These are phyloP conservation scores for Periconia sp. DNA, from an alignment of 2,329 filamentous ascomycete species.

Conservation along the genomic window DNA sequence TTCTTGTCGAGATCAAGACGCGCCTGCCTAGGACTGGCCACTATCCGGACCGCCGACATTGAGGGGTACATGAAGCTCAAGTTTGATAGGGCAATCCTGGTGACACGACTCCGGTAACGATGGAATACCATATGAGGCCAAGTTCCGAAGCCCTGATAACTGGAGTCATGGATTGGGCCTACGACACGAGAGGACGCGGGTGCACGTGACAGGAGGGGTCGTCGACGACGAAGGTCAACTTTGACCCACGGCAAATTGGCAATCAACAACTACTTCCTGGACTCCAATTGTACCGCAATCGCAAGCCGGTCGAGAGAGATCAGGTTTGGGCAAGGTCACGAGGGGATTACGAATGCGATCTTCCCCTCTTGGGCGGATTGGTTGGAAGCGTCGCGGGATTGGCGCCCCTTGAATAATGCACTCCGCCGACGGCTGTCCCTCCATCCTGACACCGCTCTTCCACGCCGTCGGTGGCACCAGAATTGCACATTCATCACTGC, in stretches of 20 bases:
- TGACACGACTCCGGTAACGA: too few relatives aligned
- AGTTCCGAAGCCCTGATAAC: background rate
- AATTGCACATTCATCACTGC: slow-evolving; percentile 30
- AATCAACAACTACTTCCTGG: background rate
- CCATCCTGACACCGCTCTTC: slow-evolving; percentile 26
- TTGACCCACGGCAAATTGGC: too few relatives aligned
- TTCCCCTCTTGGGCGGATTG: slow-evolving; percentile 25
- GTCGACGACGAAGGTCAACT: too few relatives aligned
- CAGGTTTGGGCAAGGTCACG: slow-evolving; percentile 7
- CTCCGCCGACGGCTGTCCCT: slow-evolving; percentile 24
- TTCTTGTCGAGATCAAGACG: too few relatives aligned
- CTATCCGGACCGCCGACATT: too few relatives aligned
- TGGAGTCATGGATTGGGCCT: background rate
- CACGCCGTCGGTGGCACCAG: slow-evolving; percentile 20
- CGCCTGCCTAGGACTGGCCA: too few relatives aligned
- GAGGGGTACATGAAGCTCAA: too few relatives aligned
- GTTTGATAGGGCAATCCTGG: too few relatives aligned
- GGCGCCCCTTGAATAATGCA: slow-evolving; percentile 33
- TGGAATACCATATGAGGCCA: too few relatives aligned
- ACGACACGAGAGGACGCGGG: background rate
- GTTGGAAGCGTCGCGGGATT: slow-evolving; percentile 23
- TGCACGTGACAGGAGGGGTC: background rate
- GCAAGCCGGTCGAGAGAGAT: background rate
- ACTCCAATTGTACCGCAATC: background rate
- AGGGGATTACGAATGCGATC: slow-evolving; percentile 3